Evolutionary conservation across 148 eudicot species (phyloP).

Genomic region (Silene latifolia): DNA sequence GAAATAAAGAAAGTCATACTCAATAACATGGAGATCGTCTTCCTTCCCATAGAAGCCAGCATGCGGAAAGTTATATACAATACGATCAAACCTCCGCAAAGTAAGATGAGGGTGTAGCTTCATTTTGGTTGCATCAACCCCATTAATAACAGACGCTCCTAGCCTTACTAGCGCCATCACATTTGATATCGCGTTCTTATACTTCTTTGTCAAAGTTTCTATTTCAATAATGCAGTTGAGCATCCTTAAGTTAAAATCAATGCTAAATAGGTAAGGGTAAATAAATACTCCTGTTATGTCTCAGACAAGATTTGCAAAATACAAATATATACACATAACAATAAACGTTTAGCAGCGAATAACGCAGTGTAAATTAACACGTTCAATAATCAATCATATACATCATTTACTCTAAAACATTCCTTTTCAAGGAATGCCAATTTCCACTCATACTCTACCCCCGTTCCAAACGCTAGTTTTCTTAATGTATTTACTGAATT

Average conservation of each 20-base stretch:
- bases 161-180: conserved; percentile 20
- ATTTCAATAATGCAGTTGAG: not conserved
- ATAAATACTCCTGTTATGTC: too few relatives aligned
- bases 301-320: too few relatives aligned
- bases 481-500: not conserved
- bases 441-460: not conserved
- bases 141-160: conserved; percentile 46
- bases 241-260: not conserved
- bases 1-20: conserved; percentile 23
- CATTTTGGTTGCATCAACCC: conserved; percentile 60
- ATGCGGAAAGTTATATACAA: conserved; percentile 66
- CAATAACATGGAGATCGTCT: conserved; percentile 26
- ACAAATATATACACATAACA: not conserved
- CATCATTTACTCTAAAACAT: not conserved
- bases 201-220: conserved; percentile 44
- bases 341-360: not conserved
- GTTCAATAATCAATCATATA: too few relatives aligned
- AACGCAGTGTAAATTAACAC: not conserved
- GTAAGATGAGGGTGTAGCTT: conserved; percentile 33
- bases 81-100: conserved; percentile 50
- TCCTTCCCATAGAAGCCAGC: conserved; percentile 60
- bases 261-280: not conserved
- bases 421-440: not conserved
- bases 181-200: conserved; percentile 41
- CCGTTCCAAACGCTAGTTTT: too few relatives aligned